Conservation (phyloP, 202 grass and related monocot genomes). For the Setaria viridis region DNA sequence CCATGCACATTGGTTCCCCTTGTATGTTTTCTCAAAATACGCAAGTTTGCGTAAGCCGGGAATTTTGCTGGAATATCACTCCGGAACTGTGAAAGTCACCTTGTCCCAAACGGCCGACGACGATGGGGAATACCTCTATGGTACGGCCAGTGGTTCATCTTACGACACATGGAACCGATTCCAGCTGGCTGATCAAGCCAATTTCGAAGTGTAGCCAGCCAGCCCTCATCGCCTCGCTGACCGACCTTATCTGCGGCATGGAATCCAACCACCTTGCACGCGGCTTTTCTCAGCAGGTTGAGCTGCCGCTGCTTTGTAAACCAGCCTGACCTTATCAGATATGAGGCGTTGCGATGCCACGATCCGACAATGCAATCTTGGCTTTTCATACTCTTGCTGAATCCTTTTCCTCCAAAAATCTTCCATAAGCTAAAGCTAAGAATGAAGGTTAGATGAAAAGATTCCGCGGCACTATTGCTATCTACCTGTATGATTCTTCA, state of each 20-base stretch:
- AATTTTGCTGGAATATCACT: too few species aligned
- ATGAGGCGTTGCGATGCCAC: constrained; percentile 42
- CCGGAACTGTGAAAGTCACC: neutral
- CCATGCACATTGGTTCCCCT: too few species aligned
- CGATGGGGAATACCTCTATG: constrained; percentile 1
- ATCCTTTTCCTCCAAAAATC: constrained; percentile 24
- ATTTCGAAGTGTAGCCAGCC: neutral
- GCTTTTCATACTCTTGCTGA: constrained; percentile 24
- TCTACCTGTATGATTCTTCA: constrained; percentile 40
- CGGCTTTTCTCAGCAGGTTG: constrained; percentile 47
- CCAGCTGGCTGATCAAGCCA: constrained; percentile 2
- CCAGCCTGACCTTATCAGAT: constrained; percentile 46
- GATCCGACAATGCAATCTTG: constrained; percentile 40
- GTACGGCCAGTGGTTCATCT: constrained; percentile 39
- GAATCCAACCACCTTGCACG: constrained; percentile 48
- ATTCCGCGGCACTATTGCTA: constrained; percentile 36
- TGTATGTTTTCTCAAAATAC: too few species aligned
- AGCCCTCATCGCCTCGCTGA: constrained; percentile 34
- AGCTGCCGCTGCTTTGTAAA: constrained; percentile 39
- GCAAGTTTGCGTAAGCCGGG: too few species aligned
- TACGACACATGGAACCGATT: constrained; percentile 50
- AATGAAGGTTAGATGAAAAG: constrained; percentile 34
- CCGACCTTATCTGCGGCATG: constrained; percentile 36
- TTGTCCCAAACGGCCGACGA: neutral
- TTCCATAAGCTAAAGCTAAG: neutral